These are phyloP conservation scores for Limonomyces culmigenus DNA, from an alignment of 1,284 basidiomycete species.

Conservation along the genomic window DNA sequence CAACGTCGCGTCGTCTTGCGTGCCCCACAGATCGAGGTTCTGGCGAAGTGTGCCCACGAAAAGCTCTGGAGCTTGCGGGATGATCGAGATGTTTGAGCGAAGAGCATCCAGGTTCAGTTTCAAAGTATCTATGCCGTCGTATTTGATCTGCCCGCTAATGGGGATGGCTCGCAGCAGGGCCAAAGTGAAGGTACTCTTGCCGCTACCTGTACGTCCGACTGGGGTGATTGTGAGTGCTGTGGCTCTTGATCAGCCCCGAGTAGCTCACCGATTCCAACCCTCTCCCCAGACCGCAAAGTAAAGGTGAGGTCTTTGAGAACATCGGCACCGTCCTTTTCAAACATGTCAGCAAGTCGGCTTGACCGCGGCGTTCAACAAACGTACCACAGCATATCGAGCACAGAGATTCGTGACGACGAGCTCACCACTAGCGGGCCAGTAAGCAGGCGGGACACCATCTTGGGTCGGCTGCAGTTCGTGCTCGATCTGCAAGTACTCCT, in stretches of 20 bases:
- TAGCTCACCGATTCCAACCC: conserved; percentile 28
- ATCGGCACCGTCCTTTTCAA: conserved; percentile 18
- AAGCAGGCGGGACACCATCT: conserved; percentile 47
- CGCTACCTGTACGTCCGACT: conserved; percentile 66
- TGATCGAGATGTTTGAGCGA: conserved; percentile 26
- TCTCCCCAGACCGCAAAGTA: conserved; percentile 29
- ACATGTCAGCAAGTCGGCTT: not conserved
- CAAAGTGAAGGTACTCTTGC: conserved; percentile 35
- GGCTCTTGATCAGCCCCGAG: not conserved
- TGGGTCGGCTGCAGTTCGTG: conserved; percentile 41
- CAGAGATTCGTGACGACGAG: conserved; percentile 45
- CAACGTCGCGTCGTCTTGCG: conserved; percentile 28
- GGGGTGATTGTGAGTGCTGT: not conserved
- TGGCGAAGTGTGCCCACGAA: conserved; percentile 17
- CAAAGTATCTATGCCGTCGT: conserved; percentile 15
- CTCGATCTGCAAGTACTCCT: conserved; percentile 55
- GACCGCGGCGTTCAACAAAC: not conserved
- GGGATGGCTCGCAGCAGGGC: conserved; percentile 25
- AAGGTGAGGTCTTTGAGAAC: conserved; percentile 31
- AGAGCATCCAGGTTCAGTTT: conserved; percentile 25
- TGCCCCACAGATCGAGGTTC: conserved; percentile 29
- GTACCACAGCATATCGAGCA: conserved; percentile 25
- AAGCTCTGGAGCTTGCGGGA: conserved; percentile 24
- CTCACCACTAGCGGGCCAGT: conserved; percentile 63
- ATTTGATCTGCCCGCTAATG: conserved; percentile 22